These are phyloP conservation scores for Termitomyces sp. DNA, from an alignment of 768 basidiomycete genomes.

Conservation along the genomic window DNA sequence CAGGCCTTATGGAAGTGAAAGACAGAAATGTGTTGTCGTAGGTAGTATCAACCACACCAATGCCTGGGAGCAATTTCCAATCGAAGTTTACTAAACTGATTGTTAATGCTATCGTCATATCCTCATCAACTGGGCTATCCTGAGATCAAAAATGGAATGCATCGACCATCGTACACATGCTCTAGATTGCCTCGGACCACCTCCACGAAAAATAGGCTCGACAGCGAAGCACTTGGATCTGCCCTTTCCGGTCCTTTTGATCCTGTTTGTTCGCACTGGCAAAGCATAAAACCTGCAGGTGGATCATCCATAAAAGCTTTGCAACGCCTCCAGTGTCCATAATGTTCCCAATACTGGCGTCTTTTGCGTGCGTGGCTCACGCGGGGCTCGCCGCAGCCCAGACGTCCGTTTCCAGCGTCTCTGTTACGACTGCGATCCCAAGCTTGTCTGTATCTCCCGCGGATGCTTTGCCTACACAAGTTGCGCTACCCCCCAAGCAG, in stretches of 20 bases:
- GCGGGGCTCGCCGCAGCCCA: conserved; percentile 16
- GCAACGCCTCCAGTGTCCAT: not conserved
- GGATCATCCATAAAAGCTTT: not conserved
- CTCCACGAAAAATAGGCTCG: too few relatives aligned
- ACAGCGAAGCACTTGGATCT: not conserved
- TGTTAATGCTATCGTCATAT: too few relatives aligned
- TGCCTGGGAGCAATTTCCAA: too few relatives aligned
- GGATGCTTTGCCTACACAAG: conserved; percentile 59
- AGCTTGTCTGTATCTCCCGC: conserved; percentile 53
- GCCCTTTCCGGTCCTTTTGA: not conserved
- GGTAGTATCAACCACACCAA: not conserved
- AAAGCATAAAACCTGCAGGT: not conserved
- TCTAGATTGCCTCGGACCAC: not conserved
- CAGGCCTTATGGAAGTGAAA: not conserved
- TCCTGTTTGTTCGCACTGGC: not conserved
- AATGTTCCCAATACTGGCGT: conserved; percentile 21
- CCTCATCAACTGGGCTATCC: not conserved
- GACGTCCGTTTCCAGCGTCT: conserved; percentile 22
- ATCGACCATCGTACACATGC: too few relatives aligned
- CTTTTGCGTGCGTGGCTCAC: conserved; percentile 13
- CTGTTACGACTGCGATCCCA: conserved; percentile 57
- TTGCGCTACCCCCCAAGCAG: conserved; percentile 60
- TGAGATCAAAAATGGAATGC: too few relatives aligned
- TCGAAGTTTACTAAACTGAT: too few relatives aligned
- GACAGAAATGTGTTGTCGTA: not conserved